A percentile compares a stretch with the other conserved stretches of the same genome.
phyloP scores from a whole-genome alignment of 441 rosid species.

The Bruguiera hainesii region DNA sequence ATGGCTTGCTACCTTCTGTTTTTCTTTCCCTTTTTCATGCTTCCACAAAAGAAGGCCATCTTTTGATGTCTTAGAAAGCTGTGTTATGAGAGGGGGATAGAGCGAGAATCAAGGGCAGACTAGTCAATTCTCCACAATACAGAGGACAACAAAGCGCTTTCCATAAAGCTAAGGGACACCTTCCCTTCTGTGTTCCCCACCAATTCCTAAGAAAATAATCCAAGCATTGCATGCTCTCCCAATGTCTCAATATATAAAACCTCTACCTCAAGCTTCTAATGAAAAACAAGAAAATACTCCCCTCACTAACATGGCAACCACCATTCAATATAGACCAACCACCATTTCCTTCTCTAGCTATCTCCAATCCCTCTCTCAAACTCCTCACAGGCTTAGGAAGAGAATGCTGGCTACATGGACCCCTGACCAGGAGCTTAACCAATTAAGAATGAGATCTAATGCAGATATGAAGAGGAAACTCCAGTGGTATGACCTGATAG shows the following conservation, averaged over 20 bases:
- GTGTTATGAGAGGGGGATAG: constrained; percentile 4
- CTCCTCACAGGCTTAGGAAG: constrained; percentile 75
- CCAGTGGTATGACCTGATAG: constrained; percentile 69
- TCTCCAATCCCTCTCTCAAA: constrained; percentile 65
- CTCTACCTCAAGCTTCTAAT: constrained; percentile 24
- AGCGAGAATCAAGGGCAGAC: constrained; percentile 7
- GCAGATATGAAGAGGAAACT: constrained; percentile 96
- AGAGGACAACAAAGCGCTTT: constrained; percentile 29
- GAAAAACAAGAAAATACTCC: constrained; percentile 24
- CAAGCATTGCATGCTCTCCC: constrained; percentile 17
- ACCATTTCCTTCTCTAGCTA: constrained; percentile 38
- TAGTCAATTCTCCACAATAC: constrained; percentile 20
- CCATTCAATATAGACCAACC: constrained; percentile 26
- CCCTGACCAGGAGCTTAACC: constrained; percentile 80
- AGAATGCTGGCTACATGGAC: constrained; percentile 96
- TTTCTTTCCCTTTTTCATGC: constrained; percentile 33
- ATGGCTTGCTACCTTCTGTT: constrained; percentile 27
- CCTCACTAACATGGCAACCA: constrained; percentile 33
- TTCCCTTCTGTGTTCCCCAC: constrained; percentile 28
- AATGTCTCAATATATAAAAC: constrained; percentile 34
- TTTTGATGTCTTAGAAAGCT: constrained; percentile 31
- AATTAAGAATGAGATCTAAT: constrained; percentile 76
- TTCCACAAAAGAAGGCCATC: constrained; percentile 26
- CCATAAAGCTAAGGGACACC: constrained; percentile 28
- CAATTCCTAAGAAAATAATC: constrained; percentile 37